Evolutionary conservation across 139 green algal genomes (phyloP).

Genomic region (Chlorella vulgaris): DNA sequence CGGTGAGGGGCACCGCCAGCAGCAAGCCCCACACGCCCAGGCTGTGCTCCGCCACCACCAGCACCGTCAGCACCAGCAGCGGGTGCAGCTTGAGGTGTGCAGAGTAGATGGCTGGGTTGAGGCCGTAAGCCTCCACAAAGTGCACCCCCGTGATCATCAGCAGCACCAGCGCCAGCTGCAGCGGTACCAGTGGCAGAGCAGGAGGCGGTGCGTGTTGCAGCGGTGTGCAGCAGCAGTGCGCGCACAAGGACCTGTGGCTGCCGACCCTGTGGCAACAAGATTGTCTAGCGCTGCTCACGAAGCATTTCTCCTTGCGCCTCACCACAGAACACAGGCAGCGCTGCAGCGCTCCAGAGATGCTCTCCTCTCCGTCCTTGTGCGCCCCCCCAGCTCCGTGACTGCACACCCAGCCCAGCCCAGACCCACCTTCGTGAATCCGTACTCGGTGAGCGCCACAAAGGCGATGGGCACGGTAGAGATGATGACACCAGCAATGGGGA

Average conservation of each 20-base stretch:
- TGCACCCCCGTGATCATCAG: slow-evolving; percentile 86
- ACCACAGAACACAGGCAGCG: too few species aligned
- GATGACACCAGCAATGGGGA: slow-evolving; percentile 90
- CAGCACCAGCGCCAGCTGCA: slow-evolving; percentile 81
- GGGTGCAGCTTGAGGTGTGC: slow-evolving; percentile 94
- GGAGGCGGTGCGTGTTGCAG: background rate
- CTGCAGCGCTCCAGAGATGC: too few species aligned
- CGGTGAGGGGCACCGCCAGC: slow-evolving; percentile 89
- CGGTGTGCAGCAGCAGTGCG: background rate
- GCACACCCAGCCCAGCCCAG: background rate
- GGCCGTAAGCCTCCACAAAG: slow-evolving; percentile 84
- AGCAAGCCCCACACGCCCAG: slow-evolving; percentile 94
- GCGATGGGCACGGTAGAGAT: slow-evolving; percentile 91
- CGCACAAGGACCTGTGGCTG: too few species aligned
- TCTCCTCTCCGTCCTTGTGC: background rate
- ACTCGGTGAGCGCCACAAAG: slow-evolving; percentile 86
- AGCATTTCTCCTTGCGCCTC: too few species aligned
- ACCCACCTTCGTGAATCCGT: slow-evolving; percentile 88
- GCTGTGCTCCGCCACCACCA: slow-evolving; percentile 81
- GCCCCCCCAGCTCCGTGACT: background rate
- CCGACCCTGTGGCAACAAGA: too few species aligned
- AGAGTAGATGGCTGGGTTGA: slow-evolving; percentile 90
- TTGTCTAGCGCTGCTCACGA: too few species aligned
- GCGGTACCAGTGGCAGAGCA: background rate
- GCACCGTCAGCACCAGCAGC: slow-evolving; percentile 77